Evolutionary conservation across 2,329 filamentous ascomycete genomes (phyloP).

Genomic region (Diaporthe aspalathi): DNA sequence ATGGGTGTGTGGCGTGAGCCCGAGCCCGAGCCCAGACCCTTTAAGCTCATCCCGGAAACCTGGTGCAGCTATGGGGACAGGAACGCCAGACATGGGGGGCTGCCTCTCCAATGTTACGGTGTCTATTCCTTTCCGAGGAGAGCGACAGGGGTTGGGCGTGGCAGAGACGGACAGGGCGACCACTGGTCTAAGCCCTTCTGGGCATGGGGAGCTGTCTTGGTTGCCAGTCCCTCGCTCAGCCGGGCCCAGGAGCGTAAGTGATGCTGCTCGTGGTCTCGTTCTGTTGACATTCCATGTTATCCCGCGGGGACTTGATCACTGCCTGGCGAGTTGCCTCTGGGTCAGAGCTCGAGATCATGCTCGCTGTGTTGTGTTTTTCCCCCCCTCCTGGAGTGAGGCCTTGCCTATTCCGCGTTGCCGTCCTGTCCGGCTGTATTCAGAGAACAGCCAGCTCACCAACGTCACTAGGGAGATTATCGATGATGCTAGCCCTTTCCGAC

Average conservation of each 20-base stretch:
- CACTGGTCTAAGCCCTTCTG: slow-evolving; percentile 28
- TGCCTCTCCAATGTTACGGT: slow-evolving; percentile 26
- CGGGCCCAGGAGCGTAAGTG: slow-evolving; percentile 6
- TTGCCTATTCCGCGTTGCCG: not conserved
- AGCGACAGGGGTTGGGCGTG: slow-evolving; percentile 20
- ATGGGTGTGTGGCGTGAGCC: slow-evolving; percentile 30
- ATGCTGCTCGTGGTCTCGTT: slow-evolving; percentile 3
- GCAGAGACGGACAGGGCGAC: slow-evolving; percentile 14
- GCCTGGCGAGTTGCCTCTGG: not conserved
- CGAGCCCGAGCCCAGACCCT: slow-evolving; percentile 38
- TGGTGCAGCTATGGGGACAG: slow-evolving; percentile 40
- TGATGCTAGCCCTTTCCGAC: slow-evolving; percentile 19
- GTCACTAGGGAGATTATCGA: slow-evolving; percentile 26
- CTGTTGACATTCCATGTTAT: slow-evolving; percentile 29
- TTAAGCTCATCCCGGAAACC: slow-evolving; percentile 44
- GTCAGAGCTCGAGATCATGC: not conserved
- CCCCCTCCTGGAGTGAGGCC: not conserved
- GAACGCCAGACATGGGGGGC: slow-evolving; percentile 34
- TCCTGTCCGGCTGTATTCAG: slow-evolving; percentile 8
- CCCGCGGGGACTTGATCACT: slow-evolving; percentile 13
- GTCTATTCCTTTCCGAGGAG: slow-evolving; percentile 30
- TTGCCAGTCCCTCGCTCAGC: slow-evolving; percentile 12
- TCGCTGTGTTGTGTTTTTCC: not conserved
- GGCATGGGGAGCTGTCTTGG: slow-evolving; percentile 16
- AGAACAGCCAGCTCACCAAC: slow-evolving; percentile 10